phyloP scores from a whole-genome alignment of 106 monocot species.

The Gastrodia elata region DNA sequence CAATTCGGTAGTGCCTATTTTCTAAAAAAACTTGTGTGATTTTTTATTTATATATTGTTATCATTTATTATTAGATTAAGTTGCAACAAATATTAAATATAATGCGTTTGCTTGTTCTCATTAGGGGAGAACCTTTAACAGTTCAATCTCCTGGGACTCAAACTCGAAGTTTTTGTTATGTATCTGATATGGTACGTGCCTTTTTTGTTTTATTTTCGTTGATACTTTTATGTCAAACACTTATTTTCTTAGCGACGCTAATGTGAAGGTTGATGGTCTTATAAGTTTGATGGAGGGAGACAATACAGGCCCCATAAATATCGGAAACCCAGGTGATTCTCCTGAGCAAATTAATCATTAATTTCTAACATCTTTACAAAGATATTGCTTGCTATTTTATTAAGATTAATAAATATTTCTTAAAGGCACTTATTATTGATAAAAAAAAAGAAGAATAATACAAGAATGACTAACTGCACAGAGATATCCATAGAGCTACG shows the following conservation, averaged over 20 bases:
- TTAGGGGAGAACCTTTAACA: slow-evolving; percentile 76
- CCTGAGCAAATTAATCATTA: neutral
- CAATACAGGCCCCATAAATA: slow-evolving; percentile 86
- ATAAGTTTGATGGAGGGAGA: slow-evolving; percentile 88
- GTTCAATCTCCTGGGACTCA: slow-evolving; percentile 95
- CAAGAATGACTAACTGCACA: too few species aligned
- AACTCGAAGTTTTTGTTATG: slow-evolving; percentile 97
- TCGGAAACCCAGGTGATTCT: slow-evolving; percentile 76
- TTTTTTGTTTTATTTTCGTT: neutral
- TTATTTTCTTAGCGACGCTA: neutral
- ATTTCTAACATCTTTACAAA: neutral
- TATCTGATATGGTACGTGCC: slow-evolving; percentile 71
- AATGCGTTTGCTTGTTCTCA: neutral
- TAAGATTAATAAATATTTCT: neutral
- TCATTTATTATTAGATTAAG: neutral
- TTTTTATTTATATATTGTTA: neutral
- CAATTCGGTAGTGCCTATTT: slow-evolving; percentile 46
- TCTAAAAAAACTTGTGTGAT: neutral
- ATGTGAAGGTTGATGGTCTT: slow-evolving; percentile 56
- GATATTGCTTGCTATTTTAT: neutral
- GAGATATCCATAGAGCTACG: too few species aligned
- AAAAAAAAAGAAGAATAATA: too few species aligned
- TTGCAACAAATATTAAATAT: neutral
- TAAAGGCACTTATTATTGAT: neutral
- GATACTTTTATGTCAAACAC: neutral